phyloP scores from a whole-genome alignment of 345 rosid genomes.

The Gossypium sturtianum region DNA sequence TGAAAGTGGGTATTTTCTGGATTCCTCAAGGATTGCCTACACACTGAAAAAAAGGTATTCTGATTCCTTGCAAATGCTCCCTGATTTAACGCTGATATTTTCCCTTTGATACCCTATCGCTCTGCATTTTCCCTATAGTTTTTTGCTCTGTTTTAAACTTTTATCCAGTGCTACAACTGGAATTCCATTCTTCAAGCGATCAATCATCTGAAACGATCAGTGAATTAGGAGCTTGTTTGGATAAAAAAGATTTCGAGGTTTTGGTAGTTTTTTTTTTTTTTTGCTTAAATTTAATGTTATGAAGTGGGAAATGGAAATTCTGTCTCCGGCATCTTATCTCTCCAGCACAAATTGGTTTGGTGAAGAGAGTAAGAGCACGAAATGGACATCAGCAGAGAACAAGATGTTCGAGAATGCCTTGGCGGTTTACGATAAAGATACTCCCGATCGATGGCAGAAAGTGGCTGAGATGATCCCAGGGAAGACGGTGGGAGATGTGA shows the following conservation, averaged over 20 bases:
- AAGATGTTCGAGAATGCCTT: conserved; percentile 82
- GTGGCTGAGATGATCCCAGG: conserved; percentile 70
- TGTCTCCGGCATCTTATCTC: conserved; percentile 43
- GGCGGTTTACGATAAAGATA: conserved; percentile 63
- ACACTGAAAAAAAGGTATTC: conserved; percentile 29
- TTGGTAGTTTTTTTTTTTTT: not conserved
- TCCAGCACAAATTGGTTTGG: conserved; percentile 50
- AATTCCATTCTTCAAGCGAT: not conserved
- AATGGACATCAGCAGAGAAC: conserved; percentile 84
- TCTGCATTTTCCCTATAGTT: conserved; percentile 18
- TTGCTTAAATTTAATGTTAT: conserved; percentile 20
- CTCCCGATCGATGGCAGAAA: conserved; percentile 61
- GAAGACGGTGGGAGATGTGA: conserved; percentile 57
- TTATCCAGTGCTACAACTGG: not conserved
- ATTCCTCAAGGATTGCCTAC: conserved; percentile 43
- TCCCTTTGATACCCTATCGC: conserved; percentile 20
- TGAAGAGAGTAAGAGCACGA: conserved; percentile 41
- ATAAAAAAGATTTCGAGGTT: not conserved
- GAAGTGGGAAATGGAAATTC: conserved; percentile 72
- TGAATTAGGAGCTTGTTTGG: not conserved
- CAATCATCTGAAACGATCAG: not conserved
- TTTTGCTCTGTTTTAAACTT: conserved; percentile 17
- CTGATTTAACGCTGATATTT: conserved; percentile 40
- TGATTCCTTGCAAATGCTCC: conserved; percentile 50
- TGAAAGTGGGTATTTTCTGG: conserved; percentile 41